phyloP scores from a whole-genome alignment of 495 filamentous ascomycete genomes.

The Neurospora sp. region DNA sequence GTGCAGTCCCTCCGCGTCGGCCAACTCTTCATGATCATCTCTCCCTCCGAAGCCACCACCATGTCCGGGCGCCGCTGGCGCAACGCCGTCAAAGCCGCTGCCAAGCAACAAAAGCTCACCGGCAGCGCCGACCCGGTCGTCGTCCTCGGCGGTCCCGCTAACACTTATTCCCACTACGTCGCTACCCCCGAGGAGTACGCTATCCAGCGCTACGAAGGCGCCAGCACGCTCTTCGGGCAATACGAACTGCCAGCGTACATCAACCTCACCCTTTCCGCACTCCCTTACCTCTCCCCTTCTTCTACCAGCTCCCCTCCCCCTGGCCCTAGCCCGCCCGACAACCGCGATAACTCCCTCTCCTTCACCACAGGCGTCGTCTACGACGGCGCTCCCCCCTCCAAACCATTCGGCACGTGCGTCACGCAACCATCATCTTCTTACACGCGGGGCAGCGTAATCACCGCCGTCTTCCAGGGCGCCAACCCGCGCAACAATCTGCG shows the following conservation, averaged over 20 bases:
- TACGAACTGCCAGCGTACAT: conserved; percentile 79
- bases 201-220: conserved; percentile 91
- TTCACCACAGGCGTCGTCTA: conserved; percentile 77
- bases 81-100: conserved; percentile 53
- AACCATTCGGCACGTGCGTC: conserved; percentile 60
- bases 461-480: conserved; percentile 70
- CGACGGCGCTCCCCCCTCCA: conserved; percentile 56
- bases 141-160: conserved; percentile 81
- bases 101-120: conserved; percentile 19
- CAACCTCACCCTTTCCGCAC: conserved; percentile 61
- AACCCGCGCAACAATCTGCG: conserved; percentile 86
- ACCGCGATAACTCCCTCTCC: conserved; percentile 58
- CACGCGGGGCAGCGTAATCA: conserved; percentile 50
- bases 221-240: conserved; percentile 83
- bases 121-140: conserved; percentile 31
- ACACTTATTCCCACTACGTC: conserved; percentile 90
- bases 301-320: conserved; percentile 35
- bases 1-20: conserved; percentile 85
- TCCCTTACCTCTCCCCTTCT: conserved; percentile 55
- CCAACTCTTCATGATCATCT: conserved; percentile 77
- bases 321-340: conserved; percentile 69
- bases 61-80: conserved; percentile 93
- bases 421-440: conserved; percentile 49
- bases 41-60: conserved; percentile 81
- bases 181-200: conserved; percentile 83